Conservation (phyloP, 805 yeast species). For the Suhomyces sp. region DNA sequence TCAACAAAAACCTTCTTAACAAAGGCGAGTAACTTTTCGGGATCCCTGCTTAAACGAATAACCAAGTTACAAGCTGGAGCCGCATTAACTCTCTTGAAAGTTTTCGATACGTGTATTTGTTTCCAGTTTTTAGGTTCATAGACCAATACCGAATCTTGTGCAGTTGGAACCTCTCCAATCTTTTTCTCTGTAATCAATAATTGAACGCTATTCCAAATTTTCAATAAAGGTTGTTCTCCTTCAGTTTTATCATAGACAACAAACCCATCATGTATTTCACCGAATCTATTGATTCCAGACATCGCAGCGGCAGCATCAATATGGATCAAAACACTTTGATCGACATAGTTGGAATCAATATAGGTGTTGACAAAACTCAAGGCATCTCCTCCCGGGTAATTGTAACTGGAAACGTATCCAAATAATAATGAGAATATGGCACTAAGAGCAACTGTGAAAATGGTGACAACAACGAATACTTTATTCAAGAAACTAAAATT, state of each 20-base stretch:
- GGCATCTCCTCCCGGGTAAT: conserved; percentile 91
- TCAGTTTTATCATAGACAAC: conserved; percentile 79
- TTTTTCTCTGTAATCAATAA: conserved; percentile 29
- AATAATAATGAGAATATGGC: conserved; percentile 47
- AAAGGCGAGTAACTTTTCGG: background rate
- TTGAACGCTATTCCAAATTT: conserved; percentile 30
- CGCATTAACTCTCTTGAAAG: conserved; percentile 19
- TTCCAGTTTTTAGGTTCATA: conserved; percentile 21
- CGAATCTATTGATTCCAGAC: conserved; percentile 82
- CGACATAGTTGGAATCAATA: conserved; percentile 20
- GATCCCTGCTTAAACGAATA: background rate
- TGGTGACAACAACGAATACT: conserved; percentile 22
- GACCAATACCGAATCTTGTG: conserved; percentile 7
- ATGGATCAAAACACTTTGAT: conserved; percentile 51
- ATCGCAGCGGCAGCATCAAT: conserved; percentile 79
- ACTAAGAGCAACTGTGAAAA: conserved; percentile 28
- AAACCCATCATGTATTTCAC: conserved; percentile 47
- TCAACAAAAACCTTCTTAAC: conserved; percentile 11
- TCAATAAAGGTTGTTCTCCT: conserved; percentile 31
- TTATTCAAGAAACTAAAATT: conserved; percentile 22
- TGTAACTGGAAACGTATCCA: conserved; percentile 63
- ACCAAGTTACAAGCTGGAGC: conserved; percentile 13
- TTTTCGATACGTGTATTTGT: conserved; percentile 20
- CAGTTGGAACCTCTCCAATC: conserved; percentile 9
- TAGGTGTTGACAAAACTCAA: conserved; percentile 50